Percentiles rank a stretch among this genome's conserved stretches.
These are phyloP conservation scores for Cercospora janseana DNA, from an alignment of 2,329 filamentous ascomycete species.

Conservation along the genomic window DNA sequence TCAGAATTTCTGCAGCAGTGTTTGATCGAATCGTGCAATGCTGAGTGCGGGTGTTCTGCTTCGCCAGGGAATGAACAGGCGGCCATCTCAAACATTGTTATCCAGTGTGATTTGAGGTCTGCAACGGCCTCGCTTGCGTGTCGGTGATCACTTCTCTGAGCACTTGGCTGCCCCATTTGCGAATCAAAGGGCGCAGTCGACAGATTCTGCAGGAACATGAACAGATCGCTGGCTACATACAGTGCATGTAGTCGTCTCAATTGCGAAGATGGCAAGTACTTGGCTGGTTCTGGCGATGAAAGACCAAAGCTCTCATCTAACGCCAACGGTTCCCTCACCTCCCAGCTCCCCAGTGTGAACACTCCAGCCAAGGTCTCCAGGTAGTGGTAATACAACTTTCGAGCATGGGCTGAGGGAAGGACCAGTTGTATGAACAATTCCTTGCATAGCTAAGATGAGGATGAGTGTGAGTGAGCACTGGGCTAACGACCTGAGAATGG, in stretches of 20 bases:
- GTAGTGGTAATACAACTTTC: conserved; percentile 22
- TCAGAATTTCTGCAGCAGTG: neutral
- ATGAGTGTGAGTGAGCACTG: conserved; percentile 23
- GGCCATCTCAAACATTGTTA: too few relatives aligned
- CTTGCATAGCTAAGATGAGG: conserved; percentile 25
- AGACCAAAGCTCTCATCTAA: conserved; percentile 10
- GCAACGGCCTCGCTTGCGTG: too few relatives aligned
- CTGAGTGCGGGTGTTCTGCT: neutral
- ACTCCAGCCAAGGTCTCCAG: conserved; percentile 21
- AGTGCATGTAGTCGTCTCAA: conserved; percentile 28
- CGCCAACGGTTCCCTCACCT: neutral
- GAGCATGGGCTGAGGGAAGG: conserved; percentile 15
- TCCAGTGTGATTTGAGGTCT: too few relatives aligned
- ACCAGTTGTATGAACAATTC: conserved; percentile 23
- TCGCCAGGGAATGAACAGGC: neutral
- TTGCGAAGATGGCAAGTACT: conserved; percentile 22
- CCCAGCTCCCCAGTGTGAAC: conserved; percentile 5
- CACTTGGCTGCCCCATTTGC: neutral
- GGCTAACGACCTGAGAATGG: neutral
- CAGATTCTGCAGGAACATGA: conserved; percentile 9
- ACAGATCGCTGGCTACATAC: conserved; percentile 25
- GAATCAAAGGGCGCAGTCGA: neutral
- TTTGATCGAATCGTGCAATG: neutral
- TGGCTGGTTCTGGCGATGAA: neutral
- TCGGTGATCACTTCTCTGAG: too few relatives aligned